Base-by-base conservation (phyloP, 2,329 filamentous ascomycete genomes). In the Chrysoporthe austroafricana region DNA sequence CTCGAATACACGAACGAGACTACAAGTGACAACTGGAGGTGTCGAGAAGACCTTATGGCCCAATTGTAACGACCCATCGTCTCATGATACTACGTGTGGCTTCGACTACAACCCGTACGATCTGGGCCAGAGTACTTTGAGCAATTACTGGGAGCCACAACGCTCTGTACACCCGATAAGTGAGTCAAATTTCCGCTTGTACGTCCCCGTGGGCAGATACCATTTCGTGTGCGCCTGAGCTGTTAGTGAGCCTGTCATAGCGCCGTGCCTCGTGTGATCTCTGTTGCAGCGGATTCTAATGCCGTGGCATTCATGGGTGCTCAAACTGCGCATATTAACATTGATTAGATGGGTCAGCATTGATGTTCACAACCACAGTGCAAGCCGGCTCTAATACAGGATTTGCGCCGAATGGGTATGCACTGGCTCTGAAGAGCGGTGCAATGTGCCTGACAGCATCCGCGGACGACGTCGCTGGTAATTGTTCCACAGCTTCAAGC, bases 1-100 rank as follows among this genome's bases (percentile, higher is more conserved):
- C 21, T 26, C 4, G 1, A 46, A 11, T 5, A 67, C 65, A 18
- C 60, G 65, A 13, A 34, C 14, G n/a, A 63, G 34, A 13, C 52
- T 67, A 43, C 32, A 14, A 18, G 26, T n/a, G 7, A 64, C 52
- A 6, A 21, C 44, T 26, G 65, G 65, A 6, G 65, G 65, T 2
- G 32, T 64, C 14, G 65, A 67, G 43, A 26, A n/a, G 14, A 44
- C 16, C 16, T 39, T 67, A 21, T 67, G 65, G 65, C 65, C 65
- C 32, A 34, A 58, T 21, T 67, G 65, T n/a, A 63, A 63, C 32
- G 52, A 58, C 52, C 18, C 34, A 36, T 36, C 16, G n/a, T 13
- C 11, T 3, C 11, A 58, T 2, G 18, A 6, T 1, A 34, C 46
- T 42, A 57, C 59, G 18, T 67, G 65, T 21, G 65, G 65, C 43